Percentiles rank a stretch among this genome's conserved stretches.
Conservation (phyloP, 768 basidiomycete genomes). For the Nidularia sp. region DNA sequence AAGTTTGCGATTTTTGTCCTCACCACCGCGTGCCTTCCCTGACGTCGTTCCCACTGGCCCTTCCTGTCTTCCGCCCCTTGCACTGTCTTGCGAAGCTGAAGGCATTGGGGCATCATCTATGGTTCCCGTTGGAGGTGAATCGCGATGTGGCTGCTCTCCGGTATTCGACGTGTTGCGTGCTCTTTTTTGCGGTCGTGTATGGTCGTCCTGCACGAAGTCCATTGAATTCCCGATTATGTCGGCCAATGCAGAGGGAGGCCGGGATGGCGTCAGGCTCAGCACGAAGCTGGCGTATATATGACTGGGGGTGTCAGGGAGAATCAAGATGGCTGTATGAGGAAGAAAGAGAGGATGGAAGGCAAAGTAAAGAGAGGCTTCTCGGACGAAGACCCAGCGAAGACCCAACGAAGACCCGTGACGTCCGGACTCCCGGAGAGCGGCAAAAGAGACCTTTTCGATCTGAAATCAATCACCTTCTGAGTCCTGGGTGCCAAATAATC, state of each 20-base stretch:
- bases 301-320: conserved; percentile 1
- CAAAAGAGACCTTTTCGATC: conserved; percentile 12
- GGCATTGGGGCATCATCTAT: neutral
- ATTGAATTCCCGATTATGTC: conserved; percentile 17
- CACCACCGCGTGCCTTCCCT: conserved; percentile 22
- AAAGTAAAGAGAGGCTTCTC: conserved; percentile 15
- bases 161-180: conserved; percentile 19
- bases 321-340: conserved; percentile 1
- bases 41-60: conserved; percentile 2
- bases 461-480: conserved; percentile 2
- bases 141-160: conserved; percentile 6
- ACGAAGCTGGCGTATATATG: neutral
- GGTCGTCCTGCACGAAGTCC: conserved; percentile 9
- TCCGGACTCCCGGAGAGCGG: conserved; percentile 16
- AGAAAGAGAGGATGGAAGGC: conserved; percentile 13
- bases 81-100: neutral
- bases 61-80: conserved; percentile 1
- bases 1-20: conserved; percentile 38
- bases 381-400: neutral
- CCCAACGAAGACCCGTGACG: conserved; percentile 18
- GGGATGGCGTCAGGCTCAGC: neutral
- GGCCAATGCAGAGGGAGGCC: conserved; percentile 4
- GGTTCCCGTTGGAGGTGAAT: neutral
- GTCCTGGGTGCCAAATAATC: neutral
- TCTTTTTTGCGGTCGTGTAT: conserved; percentile 25